phyloP scores from a whole-genome alignment of 441 rosid species.

The Pelargonium australe region DNA sequence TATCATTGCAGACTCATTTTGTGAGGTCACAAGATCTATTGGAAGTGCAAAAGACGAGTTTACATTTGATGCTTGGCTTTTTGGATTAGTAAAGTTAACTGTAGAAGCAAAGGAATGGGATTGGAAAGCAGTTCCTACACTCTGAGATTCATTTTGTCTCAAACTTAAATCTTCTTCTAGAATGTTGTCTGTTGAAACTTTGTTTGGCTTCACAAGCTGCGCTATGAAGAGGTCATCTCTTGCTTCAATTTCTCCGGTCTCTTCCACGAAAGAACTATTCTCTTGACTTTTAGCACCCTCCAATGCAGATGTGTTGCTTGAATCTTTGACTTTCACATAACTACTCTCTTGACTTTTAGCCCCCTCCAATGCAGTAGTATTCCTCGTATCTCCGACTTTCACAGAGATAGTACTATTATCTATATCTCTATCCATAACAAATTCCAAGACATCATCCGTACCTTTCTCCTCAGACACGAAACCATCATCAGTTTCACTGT shows the following conservation, averaged over 20 bases:
- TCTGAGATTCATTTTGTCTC: slow-evolving; percentile 20
- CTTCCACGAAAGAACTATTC: slow-evolving; percentile 25
- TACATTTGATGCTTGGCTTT: slow-evolving; percentile 27
- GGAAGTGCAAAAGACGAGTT: slow-evolving; percentile 20
- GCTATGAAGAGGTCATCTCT: slow-evolving; percentile 19
- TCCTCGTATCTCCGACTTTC: slow-evolving; percentile 23
- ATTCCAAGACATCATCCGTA: slow-evolving; percentile 17
- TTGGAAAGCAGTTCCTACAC: slow-evolving; percentile 16
- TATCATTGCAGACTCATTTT: slow-evolving; percentile 26
- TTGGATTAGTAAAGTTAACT: slow-evolving; percentile 16
- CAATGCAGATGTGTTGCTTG: slow-evolving; percentile 15
- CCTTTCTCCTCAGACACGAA: slow-evolving; percentile 19
- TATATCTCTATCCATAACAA: slow-evolving; percentile 22
- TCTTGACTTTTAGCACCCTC: slow-evolving; percentile 30
- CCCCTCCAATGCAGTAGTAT: slow-evolving; percentile 20
- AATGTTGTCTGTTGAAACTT: slow-evolving; percentile 13
- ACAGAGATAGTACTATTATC: slow-evolving; percentile 17
- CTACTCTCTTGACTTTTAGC: slow-evolving; percentile 28
- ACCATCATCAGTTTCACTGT: slow-evolving; percentile 17
- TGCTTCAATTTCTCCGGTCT: slow-evolving; percentile 17
- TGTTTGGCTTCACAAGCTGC: slow-evolving; percentile 26
- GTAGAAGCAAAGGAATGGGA: slow-evolving; percentile 17
- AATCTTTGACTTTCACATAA: slow-evolving; percentile 23
- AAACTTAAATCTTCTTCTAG: slow-evolving; percentile 21
- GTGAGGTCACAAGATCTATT: slow-evolving; percentile 18